Percentiles rank a stretch among this genome's conserved stretches.
Conservation (phyloP, 2,329 filamentous ascomycete genomes). For the Aspergillus awamori region DNA sequence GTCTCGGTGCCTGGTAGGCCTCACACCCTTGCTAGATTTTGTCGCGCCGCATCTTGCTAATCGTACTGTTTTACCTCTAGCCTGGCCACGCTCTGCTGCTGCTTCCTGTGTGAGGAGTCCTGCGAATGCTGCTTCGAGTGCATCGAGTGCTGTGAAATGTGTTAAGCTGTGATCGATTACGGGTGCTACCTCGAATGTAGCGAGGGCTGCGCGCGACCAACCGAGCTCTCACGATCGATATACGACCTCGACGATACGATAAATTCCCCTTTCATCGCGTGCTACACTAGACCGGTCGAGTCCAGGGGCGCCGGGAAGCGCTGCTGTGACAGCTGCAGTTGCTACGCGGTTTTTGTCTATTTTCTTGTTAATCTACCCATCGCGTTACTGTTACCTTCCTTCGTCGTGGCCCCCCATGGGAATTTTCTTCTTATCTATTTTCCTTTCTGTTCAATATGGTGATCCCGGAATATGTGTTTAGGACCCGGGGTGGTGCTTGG, state of each 20-base stretch:
- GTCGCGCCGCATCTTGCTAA: slow-evolving; percentile 13
- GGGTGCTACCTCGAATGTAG: slow-evolving; percentile 22
- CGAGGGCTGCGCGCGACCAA: slow-evolving; percentile 15
- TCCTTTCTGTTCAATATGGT: not conserved
- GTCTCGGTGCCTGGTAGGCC: slow-evolving; percentile 54
- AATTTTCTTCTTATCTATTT: not conserved
- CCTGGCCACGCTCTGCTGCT: slow-evolving; percentile 63
- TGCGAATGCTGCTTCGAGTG: slow-evolving; percentile 68
- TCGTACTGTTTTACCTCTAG: slow-evolving; percentile 32
- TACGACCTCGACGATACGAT: slow-evolving; percentile 4
- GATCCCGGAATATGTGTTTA: not conserved
- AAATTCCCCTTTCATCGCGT: slow-evolving; percentile 2
- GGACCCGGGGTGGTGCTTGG: not conserved
- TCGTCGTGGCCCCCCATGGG: not conserved
- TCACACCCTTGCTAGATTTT: not conserved
- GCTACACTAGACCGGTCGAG: slow-evolving; percentile 3
- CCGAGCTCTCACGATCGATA: slow-evolving; percentile 4
- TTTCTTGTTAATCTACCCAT: not conserved
- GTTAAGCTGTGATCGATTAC: slow-evolving; percentile 30
- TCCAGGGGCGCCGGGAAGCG: slow-evolving; percentile 2
- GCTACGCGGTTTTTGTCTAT: slow-evolving; percentile 4
- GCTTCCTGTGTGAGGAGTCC: slow-evolving; percentile 65
- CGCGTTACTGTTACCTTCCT: not conserved
- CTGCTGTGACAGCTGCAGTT: slow-evolving; percentile 1
- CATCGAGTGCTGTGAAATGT: slow-evolving; percentile 55